These are phyloP conservation scores for Ramalina intermedia DNA, from an alignment of 495 filamentous ascomycete species.

Conservation along the genomic window DNA sequence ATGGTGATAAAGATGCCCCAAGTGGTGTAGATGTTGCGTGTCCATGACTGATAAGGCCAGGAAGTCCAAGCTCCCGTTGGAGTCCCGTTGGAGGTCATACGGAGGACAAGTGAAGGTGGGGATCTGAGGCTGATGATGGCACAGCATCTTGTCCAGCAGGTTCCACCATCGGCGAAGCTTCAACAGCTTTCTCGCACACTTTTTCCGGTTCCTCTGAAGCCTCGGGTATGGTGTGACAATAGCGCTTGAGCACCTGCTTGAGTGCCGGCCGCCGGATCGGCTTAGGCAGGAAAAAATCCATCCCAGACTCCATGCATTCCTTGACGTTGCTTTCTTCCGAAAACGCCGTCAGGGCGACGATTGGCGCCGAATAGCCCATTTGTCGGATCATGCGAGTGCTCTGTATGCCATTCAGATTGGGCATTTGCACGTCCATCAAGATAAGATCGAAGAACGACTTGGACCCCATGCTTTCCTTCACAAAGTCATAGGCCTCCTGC, in stretches of 20 bases:
- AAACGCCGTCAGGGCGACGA: constrained; percentile 84
- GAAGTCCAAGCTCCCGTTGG: not conserved
- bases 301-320: constrained; percentile 63
- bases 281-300: constrained; percentile 64
- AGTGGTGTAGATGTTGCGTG: too few relatives aligned
- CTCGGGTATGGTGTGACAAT: constrained; percentile 43
- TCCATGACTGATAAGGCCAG: not conserved
- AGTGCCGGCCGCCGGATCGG: constrained; percentile 72
- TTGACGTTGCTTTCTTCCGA: constrained; percentile 80
- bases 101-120: too few relatives aligned
- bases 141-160: not conserved
- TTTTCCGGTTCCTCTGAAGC: constrained; percentile 25
- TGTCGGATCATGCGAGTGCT: constrained; percentile 76
- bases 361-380: constrained; percentile 77
- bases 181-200: constrained; percentile 6
- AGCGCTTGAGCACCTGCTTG: constrained; percentile 67
- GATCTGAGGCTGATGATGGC: too few relatives aligned
- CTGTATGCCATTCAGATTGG: constrained; percentile 78
- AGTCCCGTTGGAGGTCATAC: too few relatives aligned
- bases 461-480: constrained; percentile 66
- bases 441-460: constrained; percentile 64
- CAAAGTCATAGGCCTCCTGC: constrained; percentile 74
- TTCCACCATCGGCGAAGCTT: not conserved
- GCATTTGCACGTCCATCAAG: constrained; percentile 93
- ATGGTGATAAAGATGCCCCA: too few relatives aligned